phyloP scores from a whole-genome alignment of 2,329 filamentous ascomycete species.

The Trichoderma breve region DNA sequence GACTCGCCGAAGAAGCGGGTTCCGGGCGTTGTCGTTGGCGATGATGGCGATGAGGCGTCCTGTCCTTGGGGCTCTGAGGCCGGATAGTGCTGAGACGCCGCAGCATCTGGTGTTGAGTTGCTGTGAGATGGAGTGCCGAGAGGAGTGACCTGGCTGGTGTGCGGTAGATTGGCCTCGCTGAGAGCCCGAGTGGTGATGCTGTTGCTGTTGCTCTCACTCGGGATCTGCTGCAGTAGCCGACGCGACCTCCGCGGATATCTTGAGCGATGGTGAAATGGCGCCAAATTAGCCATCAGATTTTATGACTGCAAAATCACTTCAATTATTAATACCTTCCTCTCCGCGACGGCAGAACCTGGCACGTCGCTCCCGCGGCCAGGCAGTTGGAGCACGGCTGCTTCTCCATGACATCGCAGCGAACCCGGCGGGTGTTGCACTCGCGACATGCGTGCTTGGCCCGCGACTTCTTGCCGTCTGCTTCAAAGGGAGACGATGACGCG shows the following conservation, averaged over 20 bases:
- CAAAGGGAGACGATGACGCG: slow-evolving; percentile 7
- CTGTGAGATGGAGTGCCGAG: not conserved
- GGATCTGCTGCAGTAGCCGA: slow-evolving; percentile 20
- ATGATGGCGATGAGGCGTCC: slow-evolving; percentile 1
- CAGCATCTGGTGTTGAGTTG: not conserved
- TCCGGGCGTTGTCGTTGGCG: slow-evolving; percentile 23
- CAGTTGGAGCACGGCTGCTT: slow-evolving; percentile 36
- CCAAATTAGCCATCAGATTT: not conserved
- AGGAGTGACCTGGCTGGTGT: not conserved
- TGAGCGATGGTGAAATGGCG: not conserved
- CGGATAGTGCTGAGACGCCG: not conserved
- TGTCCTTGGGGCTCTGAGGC: not conserved
- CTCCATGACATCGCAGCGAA: slow-evolving; percentile 38
- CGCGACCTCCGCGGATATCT: slow-evolving; percentile 29
- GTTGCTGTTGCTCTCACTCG: slow-evolving; percentile 14
- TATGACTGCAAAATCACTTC: not conserved
- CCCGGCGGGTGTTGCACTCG: slow-evolving; percentile 35
- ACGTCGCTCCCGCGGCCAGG: slow-evolving; percentile 26
- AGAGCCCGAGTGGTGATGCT: not conserved
- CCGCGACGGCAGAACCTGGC: slow-evolving; percentile 36
- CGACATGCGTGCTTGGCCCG: slow-evolving; percentile 38
- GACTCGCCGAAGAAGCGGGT: slow-evolving; percentile 40
- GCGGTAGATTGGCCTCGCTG: not conserved
- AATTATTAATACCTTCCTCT: slow-evolving; percentile 31
- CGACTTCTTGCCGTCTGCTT: slow-evolving; percentile 30